Conservation (phyloP, 495 filamentous ascomycete genomes). For the Astrocystis sublimbata region DNA sequence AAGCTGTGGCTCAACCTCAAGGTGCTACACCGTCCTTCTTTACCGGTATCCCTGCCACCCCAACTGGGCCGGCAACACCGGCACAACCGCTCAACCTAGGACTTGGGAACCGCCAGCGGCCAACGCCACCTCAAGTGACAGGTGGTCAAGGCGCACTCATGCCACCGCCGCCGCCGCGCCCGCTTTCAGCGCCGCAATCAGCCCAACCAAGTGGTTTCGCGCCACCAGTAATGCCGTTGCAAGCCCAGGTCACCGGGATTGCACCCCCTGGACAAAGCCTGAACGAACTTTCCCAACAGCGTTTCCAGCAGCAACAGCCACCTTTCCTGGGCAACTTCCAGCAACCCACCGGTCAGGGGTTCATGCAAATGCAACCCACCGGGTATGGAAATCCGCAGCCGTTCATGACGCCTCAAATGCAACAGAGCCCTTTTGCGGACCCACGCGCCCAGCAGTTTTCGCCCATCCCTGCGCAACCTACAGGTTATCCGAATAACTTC, state of each 20-base stretch:
- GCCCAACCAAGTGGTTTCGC: slow-evolving; percentile 73
- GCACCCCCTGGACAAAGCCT: slow-evolving; percentile 76
- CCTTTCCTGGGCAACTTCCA: slow-evolving; percentile 47
- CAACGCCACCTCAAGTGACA: slow-evolving; percentile 65
- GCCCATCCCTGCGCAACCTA: slow-evolving; percentile 62
- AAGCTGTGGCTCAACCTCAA: slow-evolving; percentile 55
- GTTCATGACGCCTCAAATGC: slow-evolving; percentile 46
- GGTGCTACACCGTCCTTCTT: slow-evolving; percentile 54
- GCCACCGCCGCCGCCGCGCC: slow-evolving; percentile 77
- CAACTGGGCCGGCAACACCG: slow-evolving; percentile 28
- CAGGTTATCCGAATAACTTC: slow-evolving; percentile 63
- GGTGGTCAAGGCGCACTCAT: slow-evolving; percentile 61
- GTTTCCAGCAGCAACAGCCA: slow-evolving; percentile 64
- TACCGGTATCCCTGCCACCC: slow-evolving; percentile 35
- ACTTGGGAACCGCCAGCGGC: slow-evolving; percentile 64
- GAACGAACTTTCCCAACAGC: slow-evolving; percentile 67
- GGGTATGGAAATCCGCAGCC: slow-evolving; percentile 61
- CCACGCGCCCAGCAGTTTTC: slow-evolving; percentile 61
- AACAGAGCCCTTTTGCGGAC: slow-evolving; percentile 51
- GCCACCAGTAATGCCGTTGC: slow-evolving; percentile 64
- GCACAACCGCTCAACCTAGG: slow-evolving; percentile 41
- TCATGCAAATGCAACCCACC: slow-evolving; percentile 51
- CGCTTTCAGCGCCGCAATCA: slow-evolving; percentile 87
- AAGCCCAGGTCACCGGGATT: slow-evolving; percentile 84
- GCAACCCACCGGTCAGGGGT: slow-evolving; percentile 45